phyloP scores from a whole-genome alignment of 2,329 filamentous ascomycete species.

The Tolypocladium sp. region DNA sequence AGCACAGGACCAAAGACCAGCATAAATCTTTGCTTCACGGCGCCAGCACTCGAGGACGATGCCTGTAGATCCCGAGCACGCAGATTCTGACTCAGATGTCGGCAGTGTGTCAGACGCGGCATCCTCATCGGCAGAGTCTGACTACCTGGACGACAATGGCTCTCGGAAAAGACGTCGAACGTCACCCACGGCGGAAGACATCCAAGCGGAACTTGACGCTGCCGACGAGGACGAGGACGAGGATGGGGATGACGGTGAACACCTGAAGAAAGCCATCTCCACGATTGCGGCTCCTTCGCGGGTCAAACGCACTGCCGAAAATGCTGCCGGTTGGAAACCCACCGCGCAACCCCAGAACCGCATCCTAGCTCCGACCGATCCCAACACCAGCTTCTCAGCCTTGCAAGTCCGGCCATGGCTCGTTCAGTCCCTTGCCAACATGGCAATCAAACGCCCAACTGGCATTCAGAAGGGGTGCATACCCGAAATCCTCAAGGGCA shows the following conservation, averaged over 20 bases:
- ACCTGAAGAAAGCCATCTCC: slow-evolving; percentile 24
- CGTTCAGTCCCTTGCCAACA: slow-evolving; percentile 63
- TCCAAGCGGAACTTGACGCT: slow-evolving; percentile 9
- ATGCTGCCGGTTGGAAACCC: slow-evolving; percentile 9
- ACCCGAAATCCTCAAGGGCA: slow-evolving; percentile 80
- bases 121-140: slow-evolving; percentile 31
- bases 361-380: slow-evolving; percentile 43
- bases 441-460: slow-evolving; percentile 81
- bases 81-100: neutral
- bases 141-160: slow-evolving; percentile 35
- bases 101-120: neutral
- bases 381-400: slow-evolving; percentile 58
- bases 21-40: neutral
- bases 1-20: neutral
- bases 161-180: slow-evolving; percentile 38
- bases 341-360: slow-evolving; percentile 16
- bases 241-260: slow-evolving; percentile 20
- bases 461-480: slow-evolving; percentile 91
- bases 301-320: slow-evolving; percentile 31
- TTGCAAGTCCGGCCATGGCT: slow-evolving; percentile 80
- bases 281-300: slow-evolving; percentile 44
- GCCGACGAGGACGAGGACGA: slow-evolving; percentile 19
- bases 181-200: slow-evolving; percentile 18
- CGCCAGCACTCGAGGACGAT: neutral
- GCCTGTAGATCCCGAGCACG: neutral